phyloP scores from a whole-genome alignment of 495 filamentous ascomycete genomes.

The Parathielavia hyrcaniae region DNA sequence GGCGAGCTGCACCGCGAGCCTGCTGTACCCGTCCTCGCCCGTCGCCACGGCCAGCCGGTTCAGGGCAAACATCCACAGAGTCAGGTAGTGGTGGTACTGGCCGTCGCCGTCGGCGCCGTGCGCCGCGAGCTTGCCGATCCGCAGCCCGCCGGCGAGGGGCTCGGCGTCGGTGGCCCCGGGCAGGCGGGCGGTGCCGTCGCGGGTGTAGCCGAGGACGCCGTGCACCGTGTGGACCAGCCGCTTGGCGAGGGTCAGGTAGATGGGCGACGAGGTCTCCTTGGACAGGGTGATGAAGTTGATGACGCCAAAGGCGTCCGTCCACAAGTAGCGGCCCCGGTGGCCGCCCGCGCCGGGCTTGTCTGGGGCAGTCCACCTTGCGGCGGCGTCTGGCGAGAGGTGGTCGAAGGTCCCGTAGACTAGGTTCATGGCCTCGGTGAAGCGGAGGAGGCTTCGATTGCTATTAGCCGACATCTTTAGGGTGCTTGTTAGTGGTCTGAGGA shows the following conservation, averaged over 20 bases:
- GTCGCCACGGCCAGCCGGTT: slow-evolving; percentile 53
- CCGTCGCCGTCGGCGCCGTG: slow-evolving; percentile 54
- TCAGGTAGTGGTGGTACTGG: slow-evolving; percentile 64
- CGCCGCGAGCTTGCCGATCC: slow-evolving; percentile 55
- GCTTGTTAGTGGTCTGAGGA: background rate
- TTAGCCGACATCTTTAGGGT: slow-evolving; percentile 14
- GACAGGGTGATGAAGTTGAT: slow-evolving; percentile 60
- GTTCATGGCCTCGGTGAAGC: slow-evolving; percentile 38
- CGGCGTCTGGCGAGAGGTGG: slow-evolving; percentile 20
- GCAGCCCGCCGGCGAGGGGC: slow-evolving; percentile 54
- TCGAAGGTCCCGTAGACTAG: slow-evolving; percentile 43
- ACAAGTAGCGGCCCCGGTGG: slow-evolving; percentile 60
- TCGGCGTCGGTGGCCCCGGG: slow-evolving; percentile 49
- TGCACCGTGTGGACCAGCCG: slow-evolving; percentile 52
- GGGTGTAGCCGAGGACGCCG: slow-evolving; percentile 49
- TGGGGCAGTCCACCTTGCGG: slow-evolving; percentile 29
- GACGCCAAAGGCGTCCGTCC: slow-evolving; percentile 66
- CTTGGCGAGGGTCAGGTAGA: slow-evolving; percentile 50
- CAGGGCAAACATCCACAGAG: slow-evolving; percentile 65
- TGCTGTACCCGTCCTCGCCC: slow-evolving; percentile 47
- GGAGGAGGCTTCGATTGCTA: slow-evolving; percentile 13
- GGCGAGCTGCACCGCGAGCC: slow-evolving; percentile 51
- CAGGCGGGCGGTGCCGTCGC: slow-evolving; percentile 46
- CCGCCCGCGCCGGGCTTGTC: slow-evolving; percentile 48
- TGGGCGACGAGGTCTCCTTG: slow-evolving; percentile 33